Percentiles rank a stretch among this genome's conserved stretches.
Conservation (phyloP, 139 green algal genomes). For the Tetradesmus obliquus region DNA sequence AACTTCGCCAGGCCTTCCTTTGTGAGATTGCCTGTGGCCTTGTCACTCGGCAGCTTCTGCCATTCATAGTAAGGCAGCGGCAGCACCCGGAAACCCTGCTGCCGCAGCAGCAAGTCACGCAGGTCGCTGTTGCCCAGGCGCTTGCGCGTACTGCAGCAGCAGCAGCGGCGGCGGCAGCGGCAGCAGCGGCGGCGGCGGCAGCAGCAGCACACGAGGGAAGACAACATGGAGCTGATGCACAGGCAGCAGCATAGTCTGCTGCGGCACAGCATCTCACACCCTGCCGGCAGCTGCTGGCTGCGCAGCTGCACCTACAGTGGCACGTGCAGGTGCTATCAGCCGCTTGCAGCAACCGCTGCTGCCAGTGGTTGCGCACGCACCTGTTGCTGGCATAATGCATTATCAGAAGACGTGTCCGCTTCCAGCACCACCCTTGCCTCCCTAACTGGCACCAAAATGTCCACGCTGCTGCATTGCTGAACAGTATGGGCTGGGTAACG, state of each 20-base stretch:
- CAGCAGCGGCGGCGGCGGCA: background rate
- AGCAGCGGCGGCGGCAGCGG: background rate
- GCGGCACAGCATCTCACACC: background rate
- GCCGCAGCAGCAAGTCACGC: constrained; percentile 17
- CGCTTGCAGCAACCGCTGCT: background rate
- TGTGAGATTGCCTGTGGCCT: background rate
- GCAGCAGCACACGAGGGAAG: background rate
- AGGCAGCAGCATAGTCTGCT: background rate
- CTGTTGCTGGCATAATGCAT: background rate
- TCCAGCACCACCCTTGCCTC: background rate
- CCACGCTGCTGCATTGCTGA: too few relatives aligned
- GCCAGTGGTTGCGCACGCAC: background rate
- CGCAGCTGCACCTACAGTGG: background rate
- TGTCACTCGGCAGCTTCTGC: background rate
- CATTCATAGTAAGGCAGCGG: constrained; percentile 26
- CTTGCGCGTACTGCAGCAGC: background rate
- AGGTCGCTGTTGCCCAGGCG: constrained; percentile 8
- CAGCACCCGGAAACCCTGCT: constrained; percentile 7
- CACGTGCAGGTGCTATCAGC: background rate
- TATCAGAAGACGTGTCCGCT: background rate
- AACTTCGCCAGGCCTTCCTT: background rate
- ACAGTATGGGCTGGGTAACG: too few relatives aligned
- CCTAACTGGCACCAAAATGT: background rate
- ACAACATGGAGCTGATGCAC: background rate
- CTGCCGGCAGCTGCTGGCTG: background rate